Conservation (phyloP, 225 moss, liverwort and hornwort species). For the Sphagnum tenellum region DNA sequence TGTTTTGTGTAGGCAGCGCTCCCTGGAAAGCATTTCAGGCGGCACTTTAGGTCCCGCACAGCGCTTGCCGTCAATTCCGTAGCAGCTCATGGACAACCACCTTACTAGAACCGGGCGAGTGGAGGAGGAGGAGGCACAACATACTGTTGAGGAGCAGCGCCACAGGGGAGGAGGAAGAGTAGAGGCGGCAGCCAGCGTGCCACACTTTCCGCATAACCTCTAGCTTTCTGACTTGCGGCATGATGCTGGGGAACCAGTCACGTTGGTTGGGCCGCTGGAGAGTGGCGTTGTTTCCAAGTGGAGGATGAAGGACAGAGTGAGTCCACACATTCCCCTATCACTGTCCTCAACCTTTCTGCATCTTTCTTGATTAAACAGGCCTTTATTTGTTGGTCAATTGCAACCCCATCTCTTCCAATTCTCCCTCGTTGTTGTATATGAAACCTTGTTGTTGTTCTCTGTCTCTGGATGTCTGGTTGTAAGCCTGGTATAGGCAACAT, state of each 20-base stretch:
- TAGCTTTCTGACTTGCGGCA: constrained; percentile 87
- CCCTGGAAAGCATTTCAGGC: constrained; percentile 65
- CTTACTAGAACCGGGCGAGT: constrained; percentile 5
- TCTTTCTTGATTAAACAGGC: not conserved
- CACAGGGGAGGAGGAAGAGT: constrained; percentile 3
- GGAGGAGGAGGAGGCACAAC: constrained; percentile 45
- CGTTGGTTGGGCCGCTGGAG: constrained; percentile 33
- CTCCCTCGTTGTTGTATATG: not conserved
- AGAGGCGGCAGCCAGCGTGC: not conserved
- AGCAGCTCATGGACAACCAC: constrained; percentile 31
- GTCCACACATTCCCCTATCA: constrained; percentile 9
- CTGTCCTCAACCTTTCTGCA: not conserved
- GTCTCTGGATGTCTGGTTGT: not conserved
- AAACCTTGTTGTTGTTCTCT: not conserved
- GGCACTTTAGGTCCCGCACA: constrained; percentile 53
- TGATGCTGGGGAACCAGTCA: constrained; percentile 56
- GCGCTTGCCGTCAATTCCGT: constrained; percentile 20
- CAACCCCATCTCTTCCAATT: too few species aligned
- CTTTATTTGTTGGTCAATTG: too few species aligned
- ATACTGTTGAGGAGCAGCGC: constrained; percentile 26
- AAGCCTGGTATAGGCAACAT: too few species aligned
- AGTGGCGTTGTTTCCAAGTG: constrained; percentile 73
- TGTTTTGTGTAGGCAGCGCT: constrained; percentile 59
- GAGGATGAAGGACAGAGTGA: constrained; percentile 99
- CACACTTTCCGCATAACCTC: constrained; percentile 47